Conservation (phyloP, 1,284 basidiomycete species). For the Ustilago curta region DNA sequence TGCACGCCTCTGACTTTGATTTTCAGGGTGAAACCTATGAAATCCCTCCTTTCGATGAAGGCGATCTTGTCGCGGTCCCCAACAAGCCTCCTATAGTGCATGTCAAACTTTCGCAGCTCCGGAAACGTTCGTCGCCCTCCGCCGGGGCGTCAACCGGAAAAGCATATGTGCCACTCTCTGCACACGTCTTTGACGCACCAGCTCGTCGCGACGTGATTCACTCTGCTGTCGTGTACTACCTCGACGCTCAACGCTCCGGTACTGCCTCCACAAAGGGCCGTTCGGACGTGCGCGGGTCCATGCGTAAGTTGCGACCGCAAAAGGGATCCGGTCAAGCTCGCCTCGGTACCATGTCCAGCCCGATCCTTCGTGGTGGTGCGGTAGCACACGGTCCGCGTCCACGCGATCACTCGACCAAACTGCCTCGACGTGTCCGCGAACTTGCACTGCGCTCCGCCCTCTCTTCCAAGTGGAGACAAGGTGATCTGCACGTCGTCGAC, state of each 20-base stretch:
- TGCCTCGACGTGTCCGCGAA: slow-evolving; percentile 88
- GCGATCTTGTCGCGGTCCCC: slow-evolving; percentile 44
- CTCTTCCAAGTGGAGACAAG: slow-evolving; percentile 82
- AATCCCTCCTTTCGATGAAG: slow-evolving; percentile 37
- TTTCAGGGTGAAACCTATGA: slow-evolving; percentile 37
- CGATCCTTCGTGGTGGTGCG: slow-evolving; percentile 91
- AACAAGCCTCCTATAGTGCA: slow-evolving; percentile 50
- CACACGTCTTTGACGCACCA: slow-evolving; percentile 83
- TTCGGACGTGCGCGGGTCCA: slow-evolving; percentile 87
- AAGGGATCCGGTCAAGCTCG: slow-evolving; percentile 92
- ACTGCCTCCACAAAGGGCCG: slow-evolving; percentile 92
- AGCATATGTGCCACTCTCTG: slow-evolving; percentile 77
- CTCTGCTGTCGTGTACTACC: slow-evolving; percentile 88
- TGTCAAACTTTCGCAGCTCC: slow-evolving; percentile 47
- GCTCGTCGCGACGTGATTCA: slow-evolving; percentile 93
- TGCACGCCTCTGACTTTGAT: slow-evolving; percentile 40
- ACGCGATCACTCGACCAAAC: slow-evolving; percentile 87
- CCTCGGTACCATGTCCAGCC: slow-evolving; percentile 86
- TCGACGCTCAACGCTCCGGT: slow-evolving; percentile 87
- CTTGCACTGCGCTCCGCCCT: slow-evolving; percentile 93
- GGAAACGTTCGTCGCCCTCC: slow-evolving; percentile 10
- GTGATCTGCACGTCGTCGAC: slow-evolving; percentile 79
- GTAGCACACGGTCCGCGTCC: slow-evolving; percentile 90
- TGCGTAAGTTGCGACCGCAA: slow-evolving; percentile 87
- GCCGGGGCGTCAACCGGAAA: slow-evolving; percentile 1